phyloP scores from a whole-genome alignment of 108 stramenopile species.

The Cyclostephanos invisitatus region DNA sequence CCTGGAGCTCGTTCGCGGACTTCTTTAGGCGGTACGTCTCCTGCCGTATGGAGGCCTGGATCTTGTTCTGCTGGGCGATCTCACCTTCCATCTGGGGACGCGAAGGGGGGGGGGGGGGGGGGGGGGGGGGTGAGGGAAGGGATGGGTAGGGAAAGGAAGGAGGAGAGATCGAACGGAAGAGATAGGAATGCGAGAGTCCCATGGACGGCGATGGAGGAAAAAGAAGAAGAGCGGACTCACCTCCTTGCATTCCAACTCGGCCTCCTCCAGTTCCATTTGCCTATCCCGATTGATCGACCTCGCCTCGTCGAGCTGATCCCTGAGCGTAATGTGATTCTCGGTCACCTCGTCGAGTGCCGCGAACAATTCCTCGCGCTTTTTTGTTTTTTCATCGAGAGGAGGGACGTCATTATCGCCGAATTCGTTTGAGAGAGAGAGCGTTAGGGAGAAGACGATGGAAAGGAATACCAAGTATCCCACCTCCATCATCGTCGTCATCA shows the following conservation, averaged over 20 bases:
- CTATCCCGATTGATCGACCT: conserved; percentile 42
- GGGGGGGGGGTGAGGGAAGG: background rate
- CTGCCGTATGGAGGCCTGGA: conserved; percentile 77
- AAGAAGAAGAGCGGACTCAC: no score
- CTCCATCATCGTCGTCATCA: no score
- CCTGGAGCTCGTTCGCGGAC: conserved; percentile 75
- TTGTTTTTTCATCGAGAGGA: background rate
- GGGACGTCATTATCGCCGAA: no score
- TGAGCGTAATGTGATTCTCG: conserved; percentile 58
- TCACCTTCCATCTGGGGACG: conserved; percentile 67
- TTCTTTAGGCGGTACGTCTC: conserved; percentile 77
- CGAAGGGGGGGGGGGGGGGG: background rate
- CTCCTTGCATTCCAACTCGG: conserved; percentile 77
- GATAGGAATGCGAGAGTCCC: no score
- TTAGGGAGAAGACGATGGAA: background rate
- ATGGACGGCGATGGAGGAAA: no score
- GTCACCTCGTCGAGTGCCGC: conserved; percentile 65
- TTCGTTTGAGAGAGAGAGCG: no score
- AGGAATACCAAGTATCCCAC: no score
- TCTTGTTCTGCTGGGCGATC: conserved; percentile 80
- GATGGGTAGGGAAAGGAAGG: no score
- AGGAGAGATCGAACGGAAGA: no score
- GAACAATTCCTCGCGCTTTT: conserved; percentile 60
- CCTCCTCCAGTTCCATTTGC: conserved; percentile 57
- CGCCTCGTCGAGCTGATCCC: conserved; percentile 51